Base-by-base conservation (phyloP, 73 alveolate genomes). In the Paraurostyla sp. region DNA sequence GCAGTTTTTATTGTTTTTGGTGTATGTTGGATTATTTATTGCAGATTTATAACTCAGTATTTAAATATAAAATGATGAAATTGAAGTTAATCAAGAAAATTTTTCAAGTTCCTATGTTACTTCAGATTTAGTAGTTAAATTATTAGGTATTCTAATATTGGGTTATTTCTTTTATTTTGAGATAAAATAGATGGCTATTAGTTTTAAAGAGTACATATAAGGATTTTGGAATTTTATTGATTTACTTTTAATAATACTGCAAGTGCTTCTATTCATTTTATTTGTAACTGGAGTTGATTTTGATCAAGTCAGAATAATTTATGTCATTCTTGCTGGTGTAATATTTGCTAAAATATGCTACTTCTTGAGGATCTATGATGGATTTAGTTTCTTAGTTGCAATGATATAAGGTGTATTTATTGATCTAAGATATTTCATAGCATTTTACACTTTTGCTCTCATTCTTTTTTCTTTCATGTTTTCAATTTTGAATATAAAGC, bases 351-450 rank as follows among this genome's bases (percentile, higher is more conserved):
- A 69, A 68, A 4, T 43, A 22, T 41, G 41, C 40, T 69, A 11
- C 85, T 69, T 69, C 65, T 15, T 69, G 69, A 36, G 85, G 20
- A 69, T 69, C 3, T 69, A 27, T 69, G 85, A 69, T 9, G 85
- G 85, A 27, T 69, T 69, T 23, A 42, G 85, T 36, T 69, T 69
- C 49, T 68, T 69, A 16, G 85, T 69, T 9, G 3, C 15, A 36
- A 69, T 69, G 85, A 40, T 69, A 9, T 3, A 18, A 25, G 20
- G n/a, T 3, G 85, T 69, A 11, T 69, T 69, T 13, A 33, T 16
- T 7, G 85, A 69, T 43, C 38, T 69, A 20, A 69, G 11, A 18
- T 69, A 9, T 43, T 69, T 69, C 27, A 27, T 69, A 4, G 58
- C 63, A 3, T 69, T 69, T 43, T 69, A 35, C 49, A 9, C 27